Conservation (phyloP, 2,329 filamentous ascomycete genomes). For the Botrytis fabae region DNA sequence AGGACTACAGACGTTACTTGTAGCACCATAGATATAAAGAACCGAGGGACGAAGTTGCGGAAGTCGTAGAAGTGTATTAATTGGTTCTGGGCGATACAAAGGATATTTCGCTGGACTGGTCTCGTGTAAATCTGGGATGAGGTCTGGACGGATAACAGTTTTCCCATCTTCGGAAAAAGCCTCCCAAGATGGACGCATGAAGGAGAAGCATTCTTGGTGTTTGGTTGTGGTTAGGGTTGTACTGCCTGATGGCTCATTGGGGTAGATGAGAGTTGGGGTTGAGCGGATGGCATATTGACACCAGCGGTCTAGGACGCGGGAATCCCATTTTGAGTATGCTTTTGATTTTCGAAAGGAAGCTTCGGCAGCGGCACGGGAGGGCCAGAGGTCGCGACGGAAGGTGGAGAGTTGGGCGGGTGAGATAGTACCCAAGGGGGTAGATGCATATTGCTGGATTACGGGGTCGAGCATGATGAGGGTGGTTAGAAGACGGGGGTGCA, state of each 20-base stretch:
- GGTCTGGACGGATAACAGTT: constrained; percentile 40
- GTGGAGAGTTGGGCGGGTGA: constrained; percentile 62
- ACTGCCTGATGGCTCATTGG: constrained; percentile 44
- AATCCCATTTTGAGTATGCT: constrained; percentile 84
- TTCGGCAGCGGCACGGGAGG: constrained; percentile 68
- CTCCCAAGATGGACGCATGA: constrained; percentile 59
- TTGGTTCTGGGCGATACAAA: constrained; percentile 68
- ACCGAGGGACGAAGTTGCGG: constrained; percentile 62
- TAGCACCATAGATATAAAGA: constrained; percentile 68
- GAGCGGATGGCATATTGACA: constrained; percentile 73
- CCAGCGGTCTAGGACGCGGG: constrained; percentile 74
- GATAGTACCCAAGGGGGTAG: constrained; percentile 42
- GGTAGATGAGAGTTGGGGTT: constrained; percentile 63
- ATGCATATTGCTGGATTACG: constrained; percentile 61
- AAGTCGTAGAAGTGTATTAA: constrained; percentile 56
- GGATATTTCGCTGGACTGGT: constrained; percentile 42
- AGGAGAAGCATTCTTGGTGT: constrained; percentile 85
- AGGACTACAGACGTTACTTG: constrained; percentile 56
- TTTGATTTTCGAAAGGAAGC: constrained; percentile 65
- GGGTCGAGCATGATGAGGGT: constrained; percentile 81
- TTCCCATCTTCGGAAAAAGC: constrained; percentile 39
- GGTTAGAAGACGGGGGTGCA: constrained; percentile 79
- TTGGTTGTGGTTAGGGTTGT: constrained; percentile 80
- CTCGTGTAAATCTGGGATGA: constrained; percentile 3
- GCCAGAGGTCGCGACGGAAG: constrained; percentile 78